A percentile compares a stretch with the other conserved stretches of the same genome.
phyloP scores from a whole-genome alignment of 2,329 filamentous ascomycete species.

The Calonectria pteridis region DNA sequence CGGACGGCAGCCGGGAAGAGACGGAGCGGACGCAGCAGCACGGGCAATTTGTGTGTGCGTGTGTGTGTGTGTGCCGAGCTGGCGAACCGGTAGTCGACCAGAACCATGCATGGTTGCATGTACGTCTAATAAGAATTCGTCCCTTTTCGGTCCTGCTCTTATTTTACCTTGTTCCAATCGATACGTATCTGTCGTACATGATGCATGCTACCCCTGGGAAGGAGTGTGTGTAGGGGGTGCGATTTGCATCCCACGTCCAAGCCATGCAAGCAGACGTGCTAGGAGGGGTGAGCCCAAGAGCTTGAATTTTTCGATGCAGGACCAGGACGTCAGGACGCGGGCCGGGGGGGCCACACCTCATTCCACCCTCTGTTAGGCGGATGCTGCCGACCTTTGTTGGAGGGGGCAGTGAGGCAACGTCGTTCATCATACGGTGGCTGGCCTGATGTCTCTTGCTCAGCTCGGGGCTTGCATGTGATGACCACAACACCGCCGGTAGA shows the following conservation, averaged over 20 bases:
- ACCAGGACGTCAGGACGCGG: conserved; percentile 4
- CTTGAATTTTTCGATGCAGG: background rate
- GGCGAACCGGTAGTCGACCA: background rate
- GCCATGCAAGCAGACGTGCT: too few relatives aligned
- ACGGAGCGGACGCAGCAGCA: background rate
- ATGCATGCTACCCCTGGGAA: background rate
- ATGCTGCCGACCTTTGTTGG: conserved; percentile 16
- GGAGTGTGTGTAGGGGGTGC: background rate
- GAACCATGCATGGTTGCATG: background rate
- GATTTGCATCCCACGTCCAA: background rate
- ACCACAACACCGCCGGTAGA: conserved; percentile 3
- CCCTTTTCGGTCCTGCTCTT: background rate
- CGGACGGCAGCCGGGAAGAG: background rate
- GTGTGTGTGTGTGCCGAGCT: conserved; percentile 3
- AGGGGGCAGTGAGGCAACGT: background rate
- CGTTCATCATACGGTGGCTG: conserved; percentile 17
- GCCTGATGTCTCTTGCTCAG: conserved; percentile 1
- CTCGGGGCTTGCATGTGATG: background rate
- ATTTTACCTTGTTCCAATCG: background rate
- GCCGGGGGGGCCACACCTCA: conserved; percentile 23
- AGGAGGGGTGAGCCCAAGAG: conserved; percentile 1
- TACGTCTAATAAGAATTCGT: background rate
- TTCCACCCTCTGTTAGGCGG: conserved; percentile 13
- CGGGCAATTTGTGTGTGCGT: background rate
- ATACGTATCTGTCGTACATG: conserved; percentile 1